Evolutionary conservation across 495 filamentous ascomycete species (phyloP).

Genomic region (Tetracladium marchalianum): DNA sequence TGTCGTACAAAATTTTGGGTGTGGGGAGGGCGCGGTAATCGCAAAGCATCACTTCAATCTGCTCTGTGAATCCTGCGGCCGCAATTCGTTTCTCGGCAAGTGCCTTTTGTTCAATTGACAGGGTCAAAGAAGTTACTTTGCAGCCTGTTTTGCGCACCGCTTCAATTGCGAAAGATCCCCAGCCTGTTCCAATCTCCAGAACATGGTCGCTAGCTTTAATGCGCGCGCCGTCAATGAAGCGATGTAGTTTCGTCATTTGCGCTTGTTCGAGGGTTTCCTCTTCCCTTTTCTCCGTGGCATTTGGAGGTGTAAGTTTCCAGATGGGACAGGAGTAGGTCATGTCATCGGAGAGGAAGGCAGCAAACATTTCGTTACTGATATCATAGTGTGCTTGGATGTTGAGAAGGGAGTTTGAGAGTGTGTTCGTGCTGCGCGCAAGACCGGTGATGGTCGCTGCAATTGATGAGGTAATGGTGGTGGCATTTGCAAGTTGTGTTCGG

Average conservation of each 20-base stretch:
- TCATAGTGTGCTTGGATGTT: constrained; percentile 67
- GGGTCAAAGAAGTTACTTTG: constrained; percentile 50
- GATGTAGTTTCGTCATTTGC: constrained; percentile 52
- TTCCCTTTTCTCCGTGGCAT: constrained; percentile 15
- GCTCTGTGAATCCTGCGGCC: constrained; percentile 37
- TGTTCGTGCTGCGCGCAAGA: constrained; percentile 50
- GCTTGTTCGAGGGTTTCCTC: constrained; percentile 51
- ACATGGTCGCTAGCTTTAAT: constrained; percentile 55
- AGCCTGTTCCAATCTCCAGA: constrained; percentile 61
- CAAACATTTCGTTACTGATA: constrained; percentile 65
- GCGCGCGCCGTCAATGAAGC: constrained; percentile 48
- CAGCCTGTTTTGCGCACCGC: constrained; percentile 51
- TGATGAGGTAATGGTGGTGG: constrained; percentile 47
- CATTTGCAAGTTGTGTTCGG: constrained; percentile 43
- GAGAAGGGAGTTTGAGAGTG: constrained; percentile 49
- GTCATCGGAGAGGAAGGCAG: constrained; percentile 59
- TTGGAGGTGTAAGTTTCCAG: constrained; percentile 35
- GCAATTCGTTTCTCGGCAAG: constrained; percentile 49
- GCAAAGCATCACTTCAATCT: constrained; percentile 46
- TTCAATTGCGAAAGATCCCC: constrained; percentile 57
- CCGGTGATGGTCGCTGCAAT: constrained; percentile 38
- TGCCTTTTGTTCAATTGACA: constrained; percentile 50
- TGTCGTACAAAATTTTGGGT: constrained; percentile 49
- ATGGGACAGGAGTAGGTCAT: constrained; percentile 74
- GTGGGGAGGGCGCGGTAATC: constrained; percentile 50